phyloP scores from a whole-genome alignment of 2,329 filamentous ascomycete genomes.

The Alternaria postmessia region DNA sequence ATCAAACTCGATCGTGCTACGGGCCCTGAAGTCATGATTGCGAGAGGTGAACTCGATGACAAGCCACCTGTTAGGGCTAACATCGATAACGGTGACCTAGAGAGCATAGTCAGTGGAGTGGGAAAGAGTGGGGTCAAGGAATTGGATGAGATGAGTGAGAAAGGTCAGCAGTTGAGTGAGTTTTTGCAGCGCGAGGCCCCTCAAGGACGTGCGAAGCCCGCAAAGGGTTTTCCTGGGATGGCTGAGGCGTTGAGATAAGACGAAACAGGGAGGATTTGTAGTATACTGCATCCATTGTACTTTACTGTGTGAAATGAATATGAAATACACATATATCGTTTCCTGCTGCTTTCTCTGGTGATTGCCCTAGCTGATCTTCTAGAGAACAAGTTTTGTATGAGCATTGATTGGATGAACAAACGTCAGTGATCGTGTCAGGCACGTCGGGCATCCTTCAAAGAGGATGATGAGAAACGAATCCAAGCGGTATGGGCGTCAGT shows the following conservation, averaged over 20 bases:
- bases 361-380: neutral
- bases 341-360: neutral
- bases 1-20: conserved; percentile 33
- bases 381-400: neutral
- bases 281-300: conserved; percentile 7
- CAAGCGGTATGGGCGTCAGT: too few species aligned
- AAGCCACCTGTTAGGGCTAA: conserved; percentile 27
- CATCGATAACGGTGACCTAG: conserved; percentile 17
- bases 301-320: conserved; percentile 11
- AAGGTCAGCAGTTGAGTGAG: conserved; percentile 23
- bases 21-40: conserved; percentile 36
- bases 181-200: conserved; percentile 19
- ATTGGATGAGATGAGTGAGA: conserved; percentile 32
- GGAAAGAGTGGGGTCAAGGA: conserved; percentile 26
- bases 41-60: conserved; percentile 38
- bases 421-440: too few species aligned
- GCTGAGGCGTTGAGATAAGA: conserved; percentile 15
- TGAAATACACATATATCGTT: neutral
- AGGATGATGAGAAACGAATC: too few species aligned
- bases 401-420: neutral
- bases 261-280: neutral
- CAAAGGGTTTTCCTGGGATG: conserved; percentile 12
- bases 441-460: too few species aligned
- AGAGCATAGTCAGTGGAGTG: conserved; percentile 9
- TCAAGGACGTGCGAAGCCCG: conserved; percentile 2